phyloP scores from a whole-genome alignment of 345 rosid species.

The Eucalyptus tenuipes region DNA sequence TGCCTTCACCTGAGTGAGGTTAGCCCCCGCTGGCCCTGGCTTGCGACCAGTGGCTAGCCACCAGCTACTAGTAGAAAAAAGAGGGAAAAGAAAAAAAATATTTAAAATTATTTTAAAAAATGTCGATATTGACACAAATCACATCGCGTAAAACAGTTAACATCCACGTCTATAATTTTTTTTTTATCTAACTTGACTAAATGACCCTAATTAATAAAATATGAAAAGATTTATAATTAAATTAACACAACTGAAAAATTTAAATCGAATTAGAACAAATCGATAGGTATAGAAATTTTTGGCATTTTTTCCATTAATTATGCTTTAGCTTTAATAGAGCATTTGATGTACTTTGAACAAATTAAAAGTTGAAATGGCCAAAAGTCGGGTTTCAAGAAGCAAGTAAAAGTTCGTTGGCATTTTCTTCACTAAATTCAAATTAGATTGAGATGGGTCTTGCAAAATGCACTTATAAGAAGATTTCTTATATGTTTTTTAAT shows the following conservation, averaged over 20 bases:
- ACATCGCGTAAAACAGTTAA: fast-evolving
- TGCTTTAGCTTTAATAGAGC: not conserved
- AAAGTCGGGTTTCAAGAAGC: not conserved
- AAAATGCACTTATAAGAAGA: not conserved
- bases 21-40: no score
- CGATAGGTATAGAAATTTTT: no score
- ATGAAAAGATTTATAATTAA: fast-evolving
- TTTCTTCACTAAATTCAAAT: not conserved
- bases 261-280: fast-evolving
- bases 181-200: no score
- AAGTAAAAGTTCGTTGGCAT: not conserved
- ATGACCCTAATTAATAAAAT: no score
- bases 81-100: fast-evolving
- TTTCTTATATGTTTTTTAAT: not conserved
- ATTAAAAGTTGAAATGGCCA: not conserved
- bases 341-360: not conserved
- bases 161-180: fast-evolving
- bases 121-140: fast-evolving
- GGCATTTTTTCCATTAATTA: not conserved
- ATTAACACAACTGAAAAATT: no score
- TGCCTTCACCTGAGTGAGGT: no score
- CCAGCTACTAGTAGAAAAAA: fast-evolving
- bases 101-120: no score
- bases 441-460: not conserved
- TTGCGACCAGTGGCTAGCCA: fast-evolving